These are phyloP conservation scores for Pichia deserticola DNA, from an alignment of 805 yeast species.

Conservation along the genomic window DNA sequence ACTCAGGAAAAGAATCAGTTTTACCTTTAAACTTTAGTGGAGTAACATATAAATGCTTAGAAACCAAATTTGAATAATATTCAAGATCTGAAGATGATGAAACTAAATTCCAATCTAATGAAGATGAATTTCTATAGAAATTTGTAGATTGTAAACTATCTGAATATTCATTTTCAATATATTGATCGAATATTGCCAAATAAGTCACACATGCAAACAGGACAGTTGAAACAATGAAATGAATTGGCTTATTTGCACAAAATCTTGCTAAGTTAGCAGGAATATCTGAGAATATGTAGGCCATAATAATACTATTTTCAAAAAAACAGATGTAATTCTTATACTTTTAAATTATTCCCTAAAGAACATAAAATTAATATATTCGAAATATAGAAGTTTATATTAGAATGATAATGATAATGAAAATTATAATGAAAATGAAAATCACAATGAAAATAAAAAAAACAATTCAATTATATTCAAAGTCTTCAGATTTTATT, in stretches of 20 bases:
- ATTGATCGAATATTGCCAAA: slow-evolving; percentile 64
- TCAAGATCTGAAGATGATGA: slow-evolving; percentile 30
- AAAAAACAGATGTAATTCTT: too few species aligned
- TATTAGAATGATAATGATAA: too few species aligned
- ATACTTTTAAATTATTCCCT: too few species aligned
- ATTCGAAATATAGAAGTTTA: too few species aligned
- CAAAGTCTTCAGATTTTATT: too few species aligned
- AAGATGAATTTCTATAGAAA: slow-evolving; percentile 27
- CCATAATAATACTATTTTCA: background rate
- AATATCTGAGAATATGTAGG: slow-evolving; percentile 17
- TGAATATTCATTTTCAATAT: slow-evolving; percentile 26
- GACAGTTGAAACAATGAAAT: slow-evolving; percentile 65
- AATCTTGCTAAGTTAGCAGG: slow-evolving; percentile 31
- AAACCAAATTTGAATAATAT: slow-evolving; percentile 28
- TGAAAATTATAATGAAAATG: too few species aligned
- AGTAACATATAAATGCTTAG: slow-evolving; percentile 41
- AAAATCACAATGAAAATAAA: too few species aligned
- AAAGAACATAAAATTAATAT: too few species aligned
- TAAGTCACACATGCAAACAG: slow-evolving; percentile 76
- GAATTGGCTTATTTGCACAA: slow-evolving; percentile 82
- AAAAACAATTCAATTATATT: too few species aligned
- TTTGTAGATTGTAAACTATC: slow-evolving; percentile 10
- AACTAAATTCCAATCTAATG: slow-evolving; percentile 41
- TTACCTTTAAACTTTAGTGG: slow-evolving; percentile 48
- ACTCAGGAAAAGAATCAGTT: slow-evolving; percentile 29